Base-by-base conservation (phyloP, 2,329 filamentous ascomycete species). In the Pyricularia grisea region DNA sequence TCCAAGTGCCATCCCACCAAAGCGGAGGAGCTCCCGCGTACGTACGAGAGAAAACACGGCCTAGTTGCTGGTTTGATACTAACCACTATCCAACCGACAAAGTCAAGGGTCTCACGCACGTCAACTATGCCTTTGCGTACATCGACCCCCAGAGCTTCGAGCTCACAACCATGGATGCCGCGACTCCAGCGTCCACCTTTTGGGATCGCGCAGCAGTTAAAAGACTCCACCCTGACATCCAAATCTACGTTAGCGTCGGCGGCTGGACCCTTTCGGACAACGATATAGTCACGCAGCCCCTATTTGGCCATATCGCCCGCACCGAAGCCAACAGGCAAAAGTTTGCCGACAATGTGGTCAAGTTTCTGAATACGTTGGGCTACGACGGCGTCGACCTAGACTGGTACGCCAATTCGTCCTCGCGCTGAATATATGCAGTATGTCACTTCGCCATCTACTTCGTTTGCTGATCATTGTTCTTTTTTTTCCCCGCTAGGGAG, bases 201-300 rank as follows among this genome's bases (percentile, higher is more conserved):
- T n/a, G 25, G 12, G 61, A 65, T 4, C 9, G 33, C 17, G 28
- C 50, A 12, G 68, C 64, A 0, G 31, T 77, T 7, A 78, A 78
- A 69, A 14, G 60, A 3, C 64, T 65, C 27, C 71, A 72, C 66
- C 67, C 72, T 0, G 70, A 68, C 20, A 70, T 80, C 1, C 72
- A 79, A 69, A 73, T 75, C 2, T 77, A 73, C 68, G 71, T 81
- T 36, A 71, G 73, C 10, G 42, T 81, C 12, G 79, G 79, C 4
- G 79, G 79, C 2, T 80, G 77, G 76, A 73, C 73, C 0, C 79
- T 79, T 68, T 74, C 68, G 23, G 76, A 80, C 64, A 74, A 75
- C 23, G 72, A 72, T 10, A 74, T 61, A 3, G 25, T 58, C 50
- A 69, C 75, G 2, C 75, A 77, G 63, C 67, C 67, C 11, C 30